These are phyloP conservation scores for Macrophomina pseudophaseolina DNA, from an alignment of 2,329 filamentous ascomycete genomes.

Conservation along the genomic window DNA sequence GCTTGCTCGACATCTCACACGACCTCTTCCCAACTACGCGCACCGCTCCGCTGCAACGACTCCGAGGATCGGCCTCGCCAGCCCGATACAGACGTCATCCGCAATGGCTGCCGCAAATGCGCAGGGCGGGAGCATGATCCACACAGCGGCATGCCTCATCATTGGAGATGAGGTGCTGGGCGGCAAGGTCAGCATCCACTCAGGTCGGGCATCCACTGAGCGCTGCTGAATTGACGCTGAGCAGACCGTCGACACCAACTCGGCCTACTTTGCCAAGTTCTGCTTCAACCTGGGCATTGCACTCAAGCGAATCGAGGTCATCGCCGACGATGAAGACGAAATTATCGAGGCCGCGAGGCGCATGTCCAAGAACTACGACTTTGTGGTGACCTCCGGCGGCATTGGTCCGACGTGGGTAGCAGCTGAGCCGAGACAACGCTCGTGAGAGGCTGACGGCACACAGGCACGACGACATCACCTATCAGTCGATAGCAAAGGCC, in stretches of 20 bases:
- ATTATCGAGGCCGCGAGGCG: conserved; percentile 85
- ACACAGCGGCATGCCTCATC: conserved; percentile 89
- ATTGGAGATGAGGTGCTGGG: conserved; percentile 97
- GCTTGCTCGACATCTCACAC: conserved; percentile 72
- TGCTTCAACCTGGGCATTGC: conserved; percentile 69
- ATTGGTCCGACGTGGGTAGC: conserved; percentile 86
- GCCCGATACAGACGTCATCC: conserved; percentile 43
- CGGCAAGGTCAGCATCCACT: conserved; percentile 68
- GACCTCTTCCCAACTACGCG: conserved; percentile 63
- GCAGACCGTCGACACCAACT: conserved; percentile 70
- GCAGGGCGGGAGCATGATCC: conserved; percentile 70
- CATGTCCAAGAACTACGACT: conserved; percentile 90
- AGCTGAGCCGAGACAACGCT: conserved; percentile 27
- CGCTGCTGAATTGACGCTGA: conserved; percentile 15
- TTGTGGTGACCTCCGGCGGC: conserved; percentile 92
- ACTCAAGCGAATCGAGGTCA: conserved; percentile 87
- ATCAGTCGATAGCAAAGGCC: conserved; percentile 89
- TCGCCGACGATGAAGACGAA: conserved; percentile 87
- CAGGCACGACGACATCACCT: conserved; percentile 97
- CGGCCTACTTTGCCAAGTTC: conserved; percentile 67
- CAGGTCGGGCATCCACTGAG: neutral
- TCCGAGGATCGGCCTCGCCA: conserved; percentile 46
- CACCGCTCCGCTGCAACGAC: conserved; percentile 51
- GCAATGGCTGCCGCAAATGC: conserved; percentile 51
- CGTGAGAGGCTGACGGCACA: conserved; percentile 30